Percentiles rank a stretch among this genome's conserved stretches.
phyloP scores from a whole-genome alignment of 805 yeast species.

The Nakazawaea wickerhamii region DNA sequence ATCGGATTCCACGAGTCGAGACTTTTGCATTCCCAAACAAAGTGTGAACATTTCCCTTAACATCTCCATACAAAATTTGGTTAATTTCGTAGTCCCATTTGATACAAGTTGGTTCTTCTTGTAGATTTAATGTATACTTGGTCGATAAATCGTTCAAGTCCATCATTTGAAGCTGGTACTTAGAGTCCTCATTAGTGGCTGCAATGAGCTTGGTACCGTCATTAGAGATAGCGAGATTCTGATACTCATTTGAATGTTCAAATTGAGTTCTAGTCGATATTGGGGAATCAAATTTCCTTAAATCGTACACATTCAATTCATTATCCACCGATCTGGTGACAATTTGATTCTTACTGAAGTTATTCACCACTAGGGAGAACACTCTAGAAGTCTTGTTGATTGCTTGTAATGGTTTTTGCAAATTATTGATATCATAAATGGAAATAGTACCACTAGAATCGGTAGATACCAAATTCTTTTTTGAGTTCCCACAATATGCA shows the following conservation, averaged over 20 bases:
- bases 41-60: conserved; percentile 13
- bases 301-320: conserved; percentile 19
- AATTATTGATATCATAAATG: conserved; percentile 7
- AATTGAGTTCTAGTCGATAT: conserved; percentile 14
- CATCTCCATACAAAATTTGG: conserved; percentile 21
- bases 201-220: conserved; percentile 9
- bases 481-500: neutral
- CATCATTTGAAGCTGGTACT: conserved; percentile 1
- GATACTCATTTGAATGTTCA: conserved; percentile 10
- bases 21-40: no score
- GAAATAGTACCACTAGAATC: conserved; percentile 9
- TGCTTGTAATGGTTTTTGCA: conserved; percentile 1
- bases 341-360: conserved; percentile 9
- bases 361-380: conserved; percentile 1
- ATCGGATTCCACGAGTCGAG: conserved; percentile 20
- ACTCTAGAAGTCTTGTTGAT: neutral
- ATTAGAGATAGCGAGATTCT: conserved; percentile 12
- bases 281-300: conserved; percentile 18
- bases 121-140: conserved; percentile 8
- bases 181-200: neutral
- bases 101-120: conserved; percentile 14
- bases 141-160: conserved; percentile 16
- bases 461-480: conserved; percentile 10
- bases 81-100: conserved; percentile 19
- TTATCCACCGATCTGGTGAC: conserved; percentile 8